Base-by-base conservation (phyloP, 257 asterid genomes). In the Cruciata laevipes region DNA sequence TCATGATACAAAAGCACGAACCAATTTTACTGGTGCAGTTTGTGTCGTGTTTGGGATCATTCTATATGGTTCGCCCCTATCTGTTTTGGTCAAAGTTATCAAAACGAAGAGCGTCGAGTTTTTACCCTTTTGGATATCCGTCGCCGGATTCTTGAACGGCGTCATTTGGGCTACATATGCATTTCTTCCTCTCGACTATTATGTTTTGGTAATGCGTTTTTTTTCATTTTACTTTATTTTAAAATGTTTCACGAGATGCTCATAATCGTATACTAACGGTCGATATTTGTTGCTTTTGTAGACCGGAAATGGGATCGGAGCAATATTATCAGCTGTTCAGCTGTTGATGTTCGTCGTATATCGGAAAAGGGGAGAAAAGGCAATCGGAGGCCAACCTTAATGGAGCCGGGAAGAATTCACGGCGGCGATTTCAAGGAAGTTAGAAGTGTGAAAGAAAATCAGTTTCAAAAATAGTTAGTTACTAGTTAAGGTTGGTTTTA, bases 11-110 rank as follows among this genome's bases (percentile, higher is more conserved):
- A 6, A 32, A 11, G 5, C 1, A 0, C 80, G 96, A 78, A 78
- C 90, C n/a, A 77, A 49, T 70, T 65, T 90, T 30, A 85, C 79
- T 4, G 97, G 96, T 37, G 63, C 72, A 5, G 30, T 90, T 21
- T 85, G 86, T 10, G 76, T 73, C 10, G 18, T 84, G 51, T 86
- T 85, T 5, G 91, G 96, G 20, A 77, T 86, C 57, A 63, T 82
- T 32, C 83, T 90, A 83, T 86, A 87, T 18, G 86, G 70, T 24
- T 67, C 97, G 6, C 96, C 96, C 13, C 83, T 88, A 2, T 77
- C 95, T 53, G 74, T 86, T 40, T 14, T 87, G 78, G 89, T 84
- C 79, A 44, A 73, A 49, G 89, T 89, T 0, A 1, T 65, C 33
- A 68, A 57, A 40, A 86, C 87, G 0, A 71, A 83, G 72, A 90